Evolutionary conservation across 805 yeast species (phyloP), one percentile per base, ranked within the genome.

Genomic region (Teunomyces lycoperdinae): DNA sequence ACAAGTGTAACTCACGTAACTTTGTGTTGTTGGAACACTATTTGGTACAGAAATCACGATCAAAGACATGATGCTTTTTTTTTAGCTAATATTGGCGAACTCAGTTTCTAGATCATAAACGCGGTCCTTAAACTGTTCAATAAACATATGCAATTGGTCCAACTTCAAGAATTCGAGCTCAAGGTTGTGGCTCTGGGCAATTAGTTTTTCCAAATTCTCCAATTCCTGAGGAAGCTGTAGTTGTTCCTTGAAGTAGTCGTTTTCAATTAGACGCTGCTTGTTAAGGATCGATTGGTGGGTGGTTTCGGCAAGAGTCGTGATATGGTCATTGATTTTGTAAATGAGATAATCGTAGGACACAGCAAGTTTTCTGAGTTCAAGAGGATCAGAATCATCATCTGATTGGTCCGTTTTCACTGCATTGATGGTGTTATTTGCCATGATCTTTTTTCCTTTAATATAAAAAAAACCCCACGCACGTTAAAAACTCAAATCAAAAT

Each of bases 321-420:
- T 74, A 45, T 76, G 74, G 50, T 82, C 87, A 41, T 76, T 74
- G 44, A 87, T 83, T 58, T 79, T 81, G 66, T 71, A 83, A 60
- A 85, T 60, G 34, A 87, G 62, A 55, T 84, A 83, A 56, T 87
- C 92, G 59, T 78, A 85, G 45, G 76, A 78, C 20, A 84, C 68
- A 0, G 87, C 79, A 38, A 87, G 66, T 47, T 77, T 74, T 55
- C 80, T 78, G 13, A 86, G 73, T 9, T 83, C 79, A 24, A 86
- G 66, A 1, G 89, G 89, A 62, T 86, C 91, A 20, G 47, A 39
- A 29, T 44, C 45, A 9, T 44, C 36, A 7, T 36, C 14, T n/a
- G 29, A 20, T 10, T 16, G 44, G 16, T 10, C 39, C 26, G 5
- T 34, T 34, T 9, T 17, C 39, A 16, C 8, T 9, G 24, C 24